Evolutionary conservation across 2,329 filamentous ascomycete species (phyloP), one percentile per base, ranked within the genome.

Genomic region (Apiospora hydei): DNA sequence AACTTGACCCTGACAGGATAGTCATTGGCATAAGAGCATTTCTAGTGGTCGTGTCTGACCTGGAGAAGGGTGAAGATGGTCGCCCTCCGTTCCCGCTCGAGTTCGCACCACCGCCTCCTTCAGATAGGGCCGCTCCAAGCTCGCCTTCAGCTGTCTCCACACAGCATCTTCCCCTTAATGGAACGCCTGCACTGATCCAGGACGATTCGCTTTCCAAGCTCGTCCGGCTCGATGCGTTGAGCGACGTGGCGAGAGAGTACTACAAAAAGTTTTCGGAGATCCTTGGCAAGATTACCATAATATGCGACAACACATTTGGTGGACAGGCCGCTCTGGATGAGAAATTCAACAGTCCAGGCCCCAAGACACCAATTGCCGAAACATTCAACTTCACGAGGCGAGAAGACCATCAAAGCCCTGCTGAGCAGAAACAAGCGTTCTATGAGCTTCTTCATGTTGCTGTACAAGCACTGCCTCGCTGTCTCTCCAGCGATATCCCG

Each of bases 1-100:
- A 97, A 78, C 88, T 99, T 74, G 96, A 99, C 74, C 96, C 97
- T 0, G 97, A 99, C 79, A 93, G 94, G 77, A 97, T 98, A 84
- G 96, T 98, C n/a, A 93, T 99, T 76, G 96, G 95, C 3, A 99
- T 99, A 74, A 90, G 95, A 74, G 94, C 96, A 3, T 99, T 98
- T 80, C 87, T 99, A 41, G 94, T 93, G 44, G 94, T 98, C 76
- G 96, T 99, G 90, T 89, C 93, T 0, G 96, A 99, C 80, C 86
- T 98, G 38, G 96, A 99, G 81, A 96, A 93, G 74, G 92, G 92
- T 38, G 92, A 95, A 68, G 88, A 91, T 74, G 89, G 92, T 16
- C 88, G 88, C 34, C 96, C 96, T 3, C 93, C 95, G 0, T 98
- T 98, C 76, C 96, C 96, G 0, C 90, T 91, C 66, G 89, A 90